Conservation (phyloP, 2,329 filamentous ascomycete genomes). For the Trematosphaeria pertusa region DNA sequence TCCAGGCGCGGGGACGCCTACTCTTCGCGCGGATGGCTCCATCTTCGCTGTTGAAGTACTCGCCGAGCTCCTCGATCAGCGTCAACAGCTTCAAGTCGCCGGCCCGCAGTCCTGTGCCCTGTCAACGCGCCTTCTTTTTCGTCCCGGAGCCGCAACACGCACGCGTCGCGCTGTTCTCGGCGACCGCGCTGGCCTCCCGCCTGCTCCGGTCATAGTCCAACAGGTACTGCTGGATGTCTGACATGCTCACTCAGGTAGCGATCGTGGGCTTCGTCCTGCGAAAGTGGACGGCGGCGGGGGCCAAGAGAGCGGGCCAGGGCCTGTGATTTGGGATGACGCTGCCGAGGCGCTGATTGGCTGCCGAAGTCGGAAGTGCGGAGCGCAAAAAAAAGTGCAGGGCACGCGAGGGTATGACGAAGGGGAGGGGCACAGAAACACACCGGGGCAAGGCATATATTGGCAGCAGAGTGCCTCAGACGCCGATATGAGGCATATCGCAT, state of each 20-base stretch:
- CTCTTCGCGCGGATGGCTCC: constrained; percentile 65
- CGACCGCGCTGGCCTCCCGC: constrained; percentile 53
- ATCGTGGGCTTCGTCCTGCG: neutral
- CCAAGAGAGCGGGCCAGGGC: neutral
- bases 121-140: constrained; percentile 27
- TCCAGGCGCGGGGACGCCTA: constrained; percentile 41
- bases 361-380: constrained; percentile 26
- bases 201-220: constrained; percentile 58
- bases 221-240: constrained; percentile 60
- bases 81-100: constrained; percentile 67
- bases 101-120: constrained; percentile 60
- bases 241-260: constrained; percentile 48
- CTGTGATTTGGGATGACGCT: no score
- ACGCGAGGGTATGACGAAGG: neutral
- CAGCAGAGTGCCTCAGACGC: no score
- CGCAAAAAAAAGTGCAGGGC: constrained; percentile 19
- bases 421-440: neutral
- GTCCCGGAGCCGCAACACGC: no score
- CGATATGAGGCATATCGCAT: no score
- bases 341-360: constrained; percentile 22
- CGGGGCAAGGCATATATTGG: no score
- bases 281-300: neutral
- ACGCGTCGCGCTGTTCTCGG: constrained; percentile 52
- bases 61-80: constrained; percentile 68
- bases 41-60: constrained; percentile 73